phyloP scores from a whole-genome alignment of 352 stramenopile species.

The Blastocystis sp. region DNA sequence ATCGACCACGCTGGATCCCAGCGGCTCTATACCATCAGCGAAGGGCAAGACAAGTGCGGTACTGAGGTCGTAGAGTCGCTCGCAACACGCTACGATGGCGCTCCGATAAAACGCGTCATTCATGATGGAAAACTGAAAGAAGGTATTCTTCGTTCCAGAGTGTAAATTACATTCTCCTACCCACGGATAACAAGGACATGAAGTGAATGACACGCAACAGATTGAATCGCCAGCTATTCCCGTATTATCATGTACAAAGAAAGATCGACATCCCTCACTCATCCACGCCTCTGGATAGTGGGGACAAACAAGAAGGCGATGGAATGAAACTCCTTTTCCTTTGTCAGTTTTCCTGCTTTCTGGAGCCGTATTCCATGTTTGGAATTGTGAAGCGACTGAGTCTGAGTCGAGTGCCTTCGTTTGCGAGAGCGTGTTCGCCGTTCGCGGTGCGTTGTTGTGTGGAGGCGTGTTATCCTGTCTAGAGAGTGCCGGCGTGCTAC shows the following conservation, averaged over 20 bases:
- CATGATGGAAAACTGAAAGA: neutral
- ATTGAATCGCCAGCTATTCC: constrained; percentile 1
- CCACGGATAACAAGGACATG: too few species aligned
- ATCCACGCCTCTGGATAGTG: too few species aligned
- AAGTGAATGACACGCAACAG: too few species aligned
- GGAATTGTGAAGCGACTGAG: neutral
- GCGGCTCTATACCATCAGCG: constrained; percentile 5
- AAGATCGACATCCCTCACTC: too few species aligned
- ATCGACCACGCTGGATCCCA: constrained; percentile 1
- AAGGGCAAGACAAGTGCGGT: too few species aligned
- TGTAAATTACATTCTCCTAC: neutral
- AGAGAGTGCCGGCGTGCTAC: constrained; percentile 53
- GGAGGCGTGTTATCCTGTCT: neutral
- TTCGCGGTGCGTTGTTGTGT: neutral
- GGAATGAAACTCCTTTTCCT: neutral
- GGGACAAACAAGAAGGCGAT: neutral
- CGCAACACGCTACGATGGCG: constrained; percentile 18
- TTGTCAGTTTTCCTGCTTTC: neutral
- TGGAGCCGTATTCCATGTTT: neutral
- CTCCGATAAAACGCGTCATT: constrained; percentile 4
- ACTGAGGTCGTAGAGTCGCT: constrained; percentile 20
- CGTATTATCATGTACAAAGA: neutral
- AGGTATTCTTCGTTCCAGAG: neutral
- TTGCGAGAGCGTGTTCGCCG: neutral
- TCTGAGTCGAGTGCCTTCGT: neutral